Conservation (phyloP, 164 flowering plant species). For the Malania oleifera region DNA sequence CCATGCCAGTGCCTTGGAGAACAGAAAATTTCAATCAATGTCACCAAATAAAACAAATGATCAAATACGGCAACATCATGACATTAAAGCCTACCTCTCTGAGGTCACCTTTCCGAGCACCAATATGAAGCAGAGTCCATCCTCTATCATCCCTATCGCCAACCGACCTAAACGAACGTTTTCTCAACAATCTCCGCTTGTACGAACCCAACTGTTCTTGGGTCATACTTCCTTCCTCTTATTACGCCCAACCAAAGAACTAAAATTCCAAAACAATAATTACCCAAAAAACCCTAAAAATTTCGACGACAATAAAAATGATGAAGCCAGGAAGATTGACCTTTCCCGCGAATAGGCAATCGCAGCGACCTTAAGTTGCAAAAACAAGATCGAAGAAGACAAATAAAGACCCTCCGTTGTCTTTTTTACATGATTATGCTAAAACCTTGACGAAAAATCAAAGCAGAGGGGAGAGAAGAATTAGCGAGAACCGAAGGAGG, state of each 20-base stretch:
- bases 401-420: background rate
- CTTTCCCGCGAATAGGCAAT: too few species aligned
- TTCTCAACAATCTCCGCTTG: slow-evolving; percentile 39
- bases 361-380: background rate
- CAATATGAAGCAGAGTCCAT: slow-evolving; percentile 87
- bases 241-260: background rate
- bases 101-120: slow-evolving; percentile 81
- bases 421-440: background rate
- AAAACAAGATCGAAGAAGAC: background rate
- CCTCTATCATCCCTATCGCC: slow-evolving; percentile 81
- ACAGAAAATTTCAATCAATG: background rate
- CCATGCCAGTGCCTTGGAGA: too few species aligned
- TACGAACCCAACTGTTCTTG: slow-evolving; percentile 27
- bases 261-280: background rate
- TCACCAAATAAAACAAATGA: background rate
- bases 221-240: slow-evolving; percentile 17
- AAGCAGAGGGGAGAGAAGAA: slow-evolving; percentile 3
- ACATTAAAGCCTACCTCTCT: slow-evolving; percentile 42
- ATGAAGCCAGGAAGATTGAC: too few species aligned
- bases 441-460: background rate
- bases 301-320: too few species aligned
- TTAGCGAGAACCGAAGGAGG: slow-evolving; percentile 55
- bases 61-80: background rate
- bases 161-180: slow-evolving; percentile 36
- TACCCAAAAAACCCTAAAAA: background rate